Base-by-base conservation (phyloP, 192 early-diverging fungal species). In the Thoreauomyces humboldtii region DNA sequence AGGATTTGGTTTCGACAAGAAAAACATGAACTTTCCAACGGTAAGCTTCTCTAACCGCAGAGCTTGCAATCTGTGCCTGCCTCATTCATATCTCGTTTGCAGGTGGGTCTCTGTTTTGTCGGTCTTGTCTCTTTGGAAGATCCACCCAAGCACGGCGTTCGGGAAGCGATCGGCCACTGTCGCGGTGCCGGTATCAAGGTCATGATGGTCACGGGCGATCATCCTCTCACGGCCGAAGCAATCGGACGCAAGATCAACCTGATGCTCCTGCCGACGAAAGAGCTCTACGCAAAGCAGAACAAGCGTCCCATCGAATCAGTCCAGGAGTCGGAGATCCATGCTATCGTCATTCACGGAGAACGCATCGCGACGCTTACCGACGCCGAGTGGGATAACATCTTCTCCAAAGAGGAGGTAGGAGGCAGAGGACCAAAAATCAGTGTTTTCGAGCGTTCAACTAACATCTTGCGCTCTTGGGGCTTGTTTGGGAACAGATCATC, bases 151-250 rank as follows among this genome's bases (percentile, higher is more conserved):
- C 83, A 91, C 46, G 96, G 91, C 43, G 94, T 98, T 17, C 87
- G 88, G 60, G 89, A 94, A 72, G 93, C 93, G 9, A 90, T 98
- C 60, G 88, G 88, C 21, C 78, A 81, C 14, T 92, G 92, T 69
- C 84, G 90, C 32, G 61, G 69, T 25, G 96, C 96, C 1, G 96
- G 96, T 42, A 94, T 98, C 68, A 88, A 92, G 70, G 91, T 95
- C 31, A 82, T 96, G 65, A 96, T 98, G 93, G 86, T 98, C 14
- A 98, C 96, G 21, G 95, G 93, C 68, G 95, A 98, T 74, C 90
- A 95, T 65, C 91, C 92, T 53, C 81, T 94, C 59, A 98, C 95
- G 1, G 95, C 92, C n/a, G 93, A 92, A 64, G 92, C 89, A 4
- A 91, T 97, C 57, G 92, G 83, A 5, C 83, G 88, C 60, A 89